Conservation (phyloP, 176 grass and related monocot species). For the Oryza meridionalis region DNA sequence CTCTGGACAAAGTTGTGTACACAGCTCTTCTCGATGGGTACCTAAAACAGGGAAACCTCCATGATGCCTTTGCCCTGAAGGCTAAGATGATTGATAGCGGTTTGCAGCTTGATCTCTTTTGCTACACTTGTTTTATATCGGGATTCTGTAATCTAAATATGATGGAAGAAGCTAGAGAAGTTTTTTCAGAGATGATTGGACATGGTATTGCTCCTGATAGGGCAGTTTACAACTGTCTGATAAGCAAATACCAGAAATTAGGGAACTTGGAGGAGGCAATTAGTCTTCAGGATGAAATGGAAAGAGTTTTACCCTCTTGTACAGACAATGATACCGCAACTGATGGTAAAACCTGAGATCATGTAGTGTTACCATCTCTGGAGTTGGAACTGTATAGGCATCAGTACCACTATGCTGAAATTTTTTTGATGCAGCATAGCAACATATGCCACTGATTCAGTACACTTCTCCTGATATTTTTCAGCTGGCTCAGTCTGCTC, state of each 20-base stretch:
- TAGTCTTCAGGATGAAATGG: constrained; percentile 77
- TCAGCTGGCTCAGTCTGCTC: constrained; percentile 6
- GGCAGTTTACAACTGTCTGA: constrained; percentile 76
- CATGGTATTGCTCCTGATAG: constrained; percentile 81
- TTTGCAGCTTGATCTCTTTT: constrained; percentile 78
- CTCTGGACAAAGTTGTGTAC: constrained; percentile 77
- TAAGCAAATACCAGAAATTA: constrained; percentile 75
- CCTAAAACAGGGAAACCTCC: constrained; percentile 74
- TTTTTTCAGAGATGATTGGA: constrained; percentile 72
- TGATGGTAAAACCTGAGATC: constrained; percentile 35
- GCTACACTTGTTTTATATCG: constrained; percentile 85
- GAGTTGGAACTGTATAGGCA: constrained; percentile 1
- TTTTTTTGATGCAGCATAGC: constrained; percentile 22
- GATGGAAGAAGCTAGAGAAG: constrained; percentile 81
- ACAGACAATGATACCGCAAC: constrained; percentile 40
- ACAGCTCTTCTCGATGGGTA: constrained; percentile 90
- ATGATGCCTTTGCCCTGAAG: constrained; percentile 74
- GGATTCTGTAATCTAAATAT: constrained; percentile 80
- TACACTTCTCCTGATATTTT: constrained; percentile 6
- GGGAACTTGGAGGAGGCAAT: constrained; percentile 66
- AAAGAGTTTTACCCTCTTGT: constrained; percentile 50
- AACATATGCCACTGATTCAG: constrained; percentile 7
- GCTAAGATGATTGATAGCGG: constrained; percentile 78
- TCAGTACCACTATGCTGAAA: neutral
- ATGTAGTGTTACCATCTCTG: neutral